A percentile compares a stretch with the other conserved stretches of the same genome.
These are phyloP conservation scores for Sordariomycetes sp. DNA, from an alignment of 2,329 filamentous ascomycete species.

Conservation along the genomic window DNA sequence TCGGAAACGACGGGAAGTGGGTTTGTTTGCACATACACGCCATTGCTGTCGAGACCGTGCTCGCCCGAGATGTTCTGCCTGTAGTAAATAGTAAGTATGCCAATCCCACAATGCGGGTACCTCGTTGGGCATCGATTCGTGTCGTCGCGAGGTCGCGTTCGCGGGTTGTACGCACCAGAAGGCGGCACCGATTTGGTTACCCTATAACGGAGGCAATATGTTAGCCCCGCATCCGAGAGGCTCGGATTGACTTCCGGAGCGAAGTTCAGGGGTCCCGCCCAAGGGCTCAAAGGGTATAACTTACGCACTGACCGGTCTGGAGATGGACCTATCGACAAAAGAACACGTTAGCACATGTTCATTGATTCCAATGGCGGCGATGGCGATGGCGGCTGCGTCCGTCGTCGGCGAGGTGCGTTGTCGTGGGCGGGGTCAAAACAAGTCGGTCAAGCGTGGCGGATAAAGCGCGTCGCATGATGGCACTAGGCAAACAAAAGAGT, in stretches of 20 bases:
- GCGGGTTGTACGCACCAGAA: slow-evolving; percentile 62
- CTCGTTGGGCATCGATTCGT: not conserved
- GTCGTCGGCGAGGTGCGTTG: not conserved
- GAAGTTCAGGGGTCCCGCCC: not conserved
- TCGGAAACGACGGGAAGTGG: not conserved
- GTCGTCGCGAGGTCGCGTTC: not conserved
- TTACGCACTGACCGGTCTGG: slow-evolving; percentile 98
- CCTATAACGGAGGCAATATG: slow-evolving; percentile 36
- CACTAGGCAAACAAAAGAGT: not conserved
- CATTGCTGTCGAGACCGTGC: slow-evolving; percentile 95
- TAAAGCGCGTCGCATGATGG: slow-evolving; percentile 19
- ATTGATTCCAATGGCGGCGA: not conserved
- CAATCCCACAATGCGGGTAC: not conserved
- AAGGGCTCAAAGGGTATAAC: slow-evolving; percentile 14
- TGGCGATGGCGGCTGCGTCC: not conserved
- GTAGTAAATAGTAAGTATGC: slow-evolving; percentile 21
- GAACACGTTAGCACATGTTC: slow-evolving; percentile 38
- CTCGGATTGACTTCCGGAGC: not conserved
- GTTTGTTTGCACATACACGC: slow-evolving; percentile 66
- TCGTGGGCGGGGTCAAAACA: slow-evolving; percentile 2
- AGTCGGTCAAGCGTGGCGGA: not conserved
- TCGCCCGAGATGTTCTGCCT: slow-evolving; percentile 77
- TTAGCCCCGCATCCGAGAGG: slow-evolving; percentile 18
- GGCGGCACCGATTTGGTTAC: slow-evolving; percentile 99
- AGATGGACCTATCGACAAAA: slow-evolving; percentile 82